Conservation (phyloP, 1,139 yeast genomes). For the Pichia sp. region DNA sequence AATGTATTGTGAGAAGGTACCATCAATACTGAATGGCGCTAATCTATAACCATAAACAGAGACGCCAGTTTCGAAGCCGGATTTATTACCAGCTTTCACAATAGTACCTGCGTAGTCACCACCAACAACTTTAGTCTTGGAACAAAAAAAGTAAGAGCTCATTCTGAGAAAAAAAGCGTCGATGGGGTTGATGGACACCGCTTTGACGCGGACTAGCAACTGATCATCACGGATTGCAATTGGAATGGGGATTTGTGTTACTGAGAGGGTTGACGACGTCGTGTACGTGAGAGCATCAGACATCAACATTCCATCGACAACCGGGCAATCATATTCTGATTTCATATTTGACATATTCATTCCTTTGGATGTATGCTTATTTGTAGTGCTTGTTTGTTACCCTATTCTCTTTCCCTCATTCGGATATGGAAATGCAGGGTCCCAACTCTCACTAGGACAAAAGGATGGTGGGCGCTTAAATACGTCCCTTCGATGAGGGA, state of each 20-base stretch:
- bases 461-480: too few relatives aligned
- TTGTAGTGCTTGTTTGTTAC: too few relatives aligned
- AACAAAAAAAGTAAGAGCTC: conserved; percentile 25
- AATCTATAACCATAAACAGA: conserved; percentile 51
- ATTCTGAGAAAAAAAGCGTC: conserved; percentile 42
- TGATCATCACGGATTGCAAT: conserved; percentile 25
- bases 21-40: conserved; percentile 36
- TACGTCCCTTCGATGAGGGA: too few relatives aligned
- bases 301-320: conserved; percentile 1
- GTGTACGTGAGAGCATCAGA: conserved; percentile 10
- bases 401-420: too few relatives aligned
- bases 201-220: conserved; percentile 50
- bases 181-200: conserved; percentile 62
- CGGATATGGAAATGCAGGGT: too few relatives aligned
- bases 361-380: too few relatives aligned
- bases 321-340: conserved; percentile 1
- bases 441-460: too few relatives aligned
- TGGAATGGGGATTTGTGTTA: conserved; percentile 12
- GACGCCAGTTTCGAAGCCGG: conserved; percentile 45
- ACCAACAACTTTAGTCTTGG: conserved; percentile 41
- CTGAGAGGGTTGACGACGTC: conserved; percentile 10
- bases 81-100: conserved; percentile 46
- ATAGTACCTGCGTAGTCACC: conserved; percentile 64
- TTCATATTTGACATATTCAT: too few relatives aligned
- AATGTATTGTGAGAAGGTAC: conserved; percentile 46